A percentile compares a stretch with the other conserved stretches of the same genome.
phyloP scores from a whole-genome alignment of 352 stramenopile species.

The Globisporangium middletonii region DNA sequence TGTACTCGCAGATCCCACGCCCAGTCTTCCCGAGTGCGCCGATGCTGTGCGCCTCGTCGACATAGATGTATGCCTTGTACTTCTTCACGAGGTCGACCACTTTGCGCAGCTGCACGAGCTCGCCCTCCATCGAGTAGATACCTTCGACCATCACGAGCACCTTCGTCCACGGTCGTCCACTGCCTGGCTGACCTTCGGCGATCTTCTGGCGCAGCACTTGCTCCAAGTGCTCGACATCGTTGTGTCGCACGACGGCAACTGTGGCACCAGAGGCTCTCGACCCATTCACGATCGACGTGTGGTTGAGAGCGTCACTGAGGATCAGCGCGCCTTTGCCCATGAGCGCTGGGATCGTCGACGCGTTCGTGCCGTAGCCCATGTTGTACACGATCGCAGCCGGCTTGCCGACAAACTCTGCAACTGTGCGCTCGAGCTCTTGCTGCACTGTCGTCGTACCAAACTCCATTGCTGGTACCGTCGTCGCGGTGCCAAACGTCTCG shows the following conservation, averaged over 20 bases:
- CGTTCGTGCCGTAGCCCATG: conserved; percentile 99
- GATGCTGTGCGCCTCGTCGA: conserved; percentile 97
- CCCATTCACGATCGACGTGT: conserved; percentile 60
- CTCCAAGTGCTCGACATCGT: conserved; percentile 93
- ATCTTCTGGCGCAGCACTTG: conserved; percentile 76
- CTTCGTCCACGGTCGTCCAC: conserved; percentile 95
- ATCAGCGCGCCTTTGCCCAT: conserved; percentile 92
- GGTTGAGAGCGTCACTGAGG: conserved; percentile 94
- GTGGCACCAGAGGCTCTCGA: conserved; percentile 87
- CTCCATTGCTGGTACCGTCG: conserved; percentile 22
- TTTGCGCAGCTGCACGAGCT: conserved; percentile 92
- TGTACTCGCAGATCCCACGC: conserved; percentile 94
- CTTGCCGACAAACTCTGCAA: conserved; percentile 94
- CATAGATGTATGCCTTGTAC: conserved; percentile 96
- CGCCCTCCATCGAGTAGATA: conserved; percentile 98
- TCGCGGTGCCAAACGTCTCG: conserved; percentile 48
- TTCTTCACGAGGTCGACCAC: conserved; percentile 94
- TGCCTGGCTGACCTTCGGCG: conserved; percentile 84
- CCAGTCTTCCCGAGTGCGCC: conserved; percentile 93
- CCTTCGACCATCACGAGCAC: conserved; percentile 97
- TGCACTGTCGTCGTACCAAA: conserved; percentile 84
- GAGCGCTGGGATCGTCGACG: conserved; percentile 95
- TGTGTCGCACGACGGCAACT: conserved; percentile 96
- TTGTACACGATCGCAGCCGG: conserved; percentile 96
- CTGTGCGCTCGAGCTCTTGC: conserved; percentile 87